Evolutionary conservation across 768 basidiomycete genomes (phyloP), one percentile per base, ranked within the genome.

Genomic region (Leccinum disarticulatum): DNA sequence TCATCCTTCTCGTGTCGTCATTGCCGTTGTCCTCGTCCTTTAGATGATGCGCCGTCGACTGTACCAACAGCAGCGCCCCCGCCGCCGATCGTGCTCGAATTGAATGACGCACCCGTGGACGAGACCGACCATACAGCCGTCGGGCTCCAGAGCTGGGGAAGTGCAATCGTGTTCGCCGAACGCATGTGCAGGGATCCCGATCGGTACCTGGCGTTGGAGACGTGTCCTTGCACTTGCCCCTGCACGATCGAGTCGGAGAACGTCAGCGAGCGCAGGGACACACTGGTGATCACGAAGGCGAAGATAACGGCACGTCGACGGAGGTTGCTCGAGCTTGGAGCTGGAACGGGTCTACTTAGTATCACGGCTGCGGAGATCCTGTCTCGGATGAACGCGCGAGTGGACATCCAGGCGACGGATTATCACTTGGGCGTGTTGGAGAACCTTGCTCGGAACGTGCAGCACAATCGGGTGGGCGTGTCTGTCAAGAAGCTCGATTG

Each of bases 91-190:
- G 66, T 70, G 17, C 77, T 88, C 53, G 79, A 87, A 70, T 77
- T 93, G 35, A 88, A 87, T 67, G 90, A 93, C 65, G 89, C 84
- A 1, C 82, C 87, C 1, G 74, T 90, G 43, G 77, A 82, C 28
- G 76, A 73, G 33, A 77, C 81, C 14, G 90, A 92, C 68, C 87
- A 92, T 69, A 91, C 89, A 10, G 86, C 85, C 17, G 90, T 92
- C 33, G 91, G 92, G 1, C 75, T 93, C 48, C 91, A 93, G 72
- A 92, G 88, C 67, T 93, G 92, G 91, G 90, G 85, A 9, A 87
- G 88, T 65, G 83, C 86, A 17, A 88, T 91, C 66, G 73, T 90
- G 36, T 79, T 94, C 51, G 86, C 85, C 1, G 81, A 87, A 64
- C 79, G 81, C 50, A 77, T 93, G 53, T 87, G 85, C 49, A 70